Evolutionary conservation across 2,329 filamentous ascomycete genomes (phyloP).

Genomic region (Aspergillus intermedius): DNA sequence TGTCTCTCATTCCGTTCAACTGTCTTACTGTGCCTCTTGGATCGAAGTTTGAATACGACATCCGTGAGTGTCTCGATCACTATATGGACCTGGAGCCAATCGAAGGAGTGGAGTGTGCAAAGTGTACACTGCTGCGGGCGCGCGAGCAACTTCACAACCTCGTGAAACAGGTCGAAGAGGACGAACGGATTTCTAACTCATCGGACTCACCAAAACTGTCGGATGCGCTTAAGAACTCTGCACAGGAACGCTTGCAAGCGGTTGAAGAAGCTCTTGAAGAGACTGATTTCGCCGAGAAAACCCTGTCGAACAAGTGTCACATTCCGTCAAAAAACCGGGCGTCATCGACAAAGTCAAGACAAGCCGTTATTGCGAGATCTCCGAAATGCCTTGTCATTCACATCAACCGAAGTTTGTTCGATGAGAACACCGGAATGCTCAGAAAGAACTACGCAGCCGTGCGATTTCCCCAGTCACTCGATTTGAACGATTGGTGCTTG

Average conservation of each 20-base stretch:
- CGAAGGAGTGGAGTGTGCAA: slow-evolving; percentile 81
- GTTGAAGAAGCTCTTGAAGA: slow-evolving; percentile 68
- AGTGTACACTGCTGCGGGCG: slow-evolving; percentile 69
- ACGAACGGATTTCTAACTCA: slow-evolving; percentile 17
- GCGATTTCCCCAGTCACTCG: slow-evolving; percentile 64
- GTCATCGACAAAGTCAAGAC: slow-evolving; percentile 77
- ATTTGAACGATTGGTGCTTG: slow-evolving; percentile 79
- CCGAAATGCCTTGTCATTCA: slow-evolving; percentile 79
- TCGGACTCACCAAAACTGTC: slow-evolving; percentile 21
- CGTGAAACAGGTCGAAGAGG: slow-evolving; percentile 35
- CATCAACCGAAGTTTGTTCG: slow-evolving; percentile 85
- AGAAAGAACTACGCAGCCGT: slow-evolving; percentile 80
- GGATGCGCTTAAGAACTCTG: slow-evolving; percentile 35
- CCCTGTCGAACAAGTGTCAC: slow-evolving; percentile 57
- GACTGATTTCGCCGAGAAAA: slow-evolving; percentile 70
- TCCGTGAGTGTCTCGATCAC: slow-evolving; percentile 73
- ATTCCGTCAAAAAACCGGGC: slow-evolving; percentile 63
- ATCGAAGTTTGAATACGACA: slow-evolving; percentile 56
- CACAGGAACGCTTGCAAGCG: slow-evolving; percentile 52
- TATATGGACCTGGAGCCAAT: slow-evolving; percentile 82
- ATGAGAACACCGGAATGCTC: slow-evolving; percentile 70
- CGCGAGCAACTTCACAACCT: slow-evolving; percentile 48
- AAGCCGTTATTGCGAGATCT: slow-evolving; percentile 75
- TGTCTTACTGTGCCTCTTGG: slow-evolving; percentile 83
- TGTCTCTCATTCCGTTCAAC: slow-evolving; percentile 89